A percentile compares a stretch with the other conserved stretches of the same genome.
Evolutionary conservation across 78 protist species (phyloP).

Genomic region (Speleostelium caveatum): DNA sequence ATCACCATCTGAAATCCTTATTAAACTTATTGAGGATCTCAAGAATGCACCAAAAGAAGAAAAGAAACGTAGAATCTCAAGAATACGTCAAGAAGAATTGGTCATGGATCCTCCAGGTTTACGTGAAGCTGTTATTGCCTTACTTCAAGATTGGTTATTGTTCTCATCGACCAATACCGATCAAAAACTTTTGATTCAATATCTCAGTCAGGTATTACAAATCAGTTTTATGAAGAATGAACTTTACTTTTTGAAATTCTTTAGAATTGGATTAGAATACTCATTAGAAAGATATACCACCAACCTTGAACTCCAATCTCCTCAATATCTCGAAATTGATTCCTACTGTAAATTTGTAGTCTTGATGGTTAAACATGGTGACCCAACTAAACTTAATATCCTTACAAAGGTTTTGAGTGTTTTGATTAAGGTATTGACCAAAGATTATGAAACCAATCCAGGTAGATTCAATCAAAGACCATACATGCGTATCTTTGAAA

Average conservation of each 20-base stretch:
- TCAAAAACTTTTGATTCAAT: constrained; percentile 43
- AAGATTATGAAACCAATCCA: constrained; percentile 74
- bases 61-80: constrained; percentile 55
- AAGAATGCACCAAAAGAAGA: constrained; percentile 58
- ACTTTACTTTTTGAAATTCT: constrained; percentile 68
- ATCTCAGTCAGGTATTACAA: constrained; percentile 43
- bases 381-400: constrained; percentile 47
- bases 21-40: constrained; percentile 34
- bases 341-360: constrained; percentile 87
- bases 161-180: constrained; percentile 42
- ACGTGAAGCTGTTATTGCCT: constrained; percentile 39
- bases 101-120: constrained; percentile 63
- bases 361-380: constrained; percentile 86
- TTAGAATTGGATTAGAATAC: constrained; percentile 52
- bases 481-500: constrained; percentile 86
- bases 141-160: constrained; percentile 60
- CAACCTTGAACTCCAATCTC: not conserved
- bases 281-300: constrained; percentile 20
- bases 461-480: constrained; percentile 93
- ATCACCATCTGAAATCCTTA: constrained; percentile 26
- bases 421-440: constrained; percentile 49
- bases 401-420: constrained; percentile 71
- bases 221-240: constrained; percentile 74
- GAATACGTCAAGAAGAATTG: constrained; percentile 64
- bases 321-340: constrained; percentile 79